Percentiles rank a stretch among this genome's conserved stretches.
These are phyloP conservation scores for Pinus taeda DNA, from an alignment of 75 land plant genomes.

Conservation along the genomic window DNA sequence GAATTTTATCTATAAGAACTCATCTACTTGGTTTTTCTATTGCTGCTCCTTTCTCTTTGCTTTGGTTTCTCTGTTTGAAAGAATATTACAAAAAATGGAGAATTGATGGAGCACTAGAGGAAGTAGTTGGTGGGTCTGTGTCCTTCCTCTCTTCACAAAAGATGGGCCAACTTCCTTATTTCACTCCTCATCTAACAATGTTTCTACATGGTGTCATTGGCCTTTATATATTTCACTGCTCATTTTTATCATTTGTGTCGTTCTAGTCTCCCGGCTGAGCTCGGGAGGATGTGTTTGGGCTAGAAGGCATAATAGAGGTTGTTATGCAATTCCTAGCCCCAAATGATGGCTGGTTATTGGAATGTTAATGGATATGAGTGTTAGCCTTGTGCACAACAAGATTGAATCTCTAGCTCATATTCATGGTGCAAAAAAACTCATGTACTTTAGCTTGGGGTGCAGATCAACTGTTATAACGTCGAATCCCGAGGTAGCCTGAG, in stretches of 20 bases:
- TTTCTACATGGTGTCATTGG: conserved; percentile 4
- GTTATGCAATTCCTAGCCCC: conserved; percentile 37
- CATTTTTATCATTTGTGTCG: conserved; percentile 7
- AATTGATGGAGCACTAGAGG: background rate
- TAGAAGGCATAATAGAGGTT: conserved; percentile 27
- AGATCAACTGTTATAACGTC: too few species aligned
- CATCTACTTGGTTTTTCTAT: too few species aligned
- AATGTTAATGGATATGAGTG: conserved; percentile 18
- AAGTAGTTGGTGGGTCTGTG: conserved; percentile 30
- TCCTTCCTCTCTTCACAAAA: conserved; percentile 31
- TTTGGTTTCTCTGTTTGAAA: too few species aligned
- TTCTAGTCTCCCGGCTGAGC: conserved; percentile 20
- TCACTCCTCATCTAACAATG: background rate
- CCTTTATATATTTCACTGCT: background rate
- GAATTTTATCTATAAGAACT: too few species aligned
- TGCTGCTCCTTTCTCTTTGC: too few species aligned
- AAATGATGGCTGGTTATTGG: conserved; percentile 41
- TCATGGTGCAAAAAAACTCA: too few species aligned
- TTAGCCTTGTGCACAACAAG: conserved; percentile 30
- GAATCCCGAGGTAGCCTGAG: too few species aligned
- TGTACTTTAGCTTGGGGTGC: too few species aligned
- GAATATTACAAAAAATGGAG: background rate
- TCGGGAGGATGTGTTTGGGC: conserved; percentile 72
- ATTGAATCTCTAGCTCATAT: conserved; percentile 16
- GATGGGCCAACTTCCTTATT: background rate